Evolutionary conservation across 352 stramenopile species (phyloP).

Genomic region (Pythium chondricola): DNA sequence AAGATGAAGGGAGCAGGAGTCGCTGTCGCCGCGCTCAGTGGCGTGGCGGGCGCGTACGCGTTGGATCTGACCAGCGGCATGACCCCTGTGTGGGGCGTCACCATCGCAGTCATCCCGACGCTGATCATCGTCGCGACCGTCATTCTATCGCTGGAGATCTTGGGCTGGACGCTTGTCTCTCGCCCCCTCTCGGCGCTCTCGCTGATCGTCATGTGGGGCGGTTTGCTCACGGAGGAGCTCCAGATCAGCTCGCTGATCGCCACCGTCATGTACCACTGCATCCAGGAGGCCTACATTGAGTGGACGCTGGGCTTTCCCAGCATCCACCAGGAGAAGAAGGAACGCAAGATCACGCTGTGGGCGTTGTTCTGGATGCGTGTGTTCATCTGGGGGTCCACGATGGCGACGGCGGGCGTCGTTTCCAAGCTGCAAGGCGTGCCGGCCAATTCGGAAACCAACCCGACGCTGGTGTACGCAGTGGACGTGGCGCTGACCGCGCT

Average conservation of each 20-base stretch:
- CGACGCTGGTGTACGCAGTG: not conserved
- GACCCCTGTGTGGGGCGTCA: not conserved
- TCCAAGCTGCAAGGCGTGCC: not conserved
- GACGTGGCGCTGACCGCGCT: constrained; percentile 12
- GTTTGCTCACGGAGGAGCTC: constrained; percentile 23
- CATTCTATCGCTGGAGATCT: constrained; percentile 61
- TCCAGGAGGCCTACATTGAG: constrained; percentile 27
- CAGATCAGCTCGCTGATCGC: constrained; percentile 42
- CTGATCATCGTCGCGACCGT: constrained; percentile 40
- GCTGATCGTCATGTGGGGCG: constrained; percentile 33
- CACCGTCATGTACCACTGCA: constrained; percentile 35
- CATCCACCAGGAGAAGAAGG: constrained; percentile 23
- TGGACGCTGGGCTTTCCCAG: constrained; percentile 31
- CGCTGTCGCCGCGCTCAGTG: not conserved
- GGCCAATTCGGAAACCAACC: not conserved
- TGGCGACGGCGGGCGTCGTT: constrained; percentile 20
- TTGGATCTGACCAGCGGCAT: not conserved
- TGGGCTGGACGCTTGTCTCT: constrained; percentile 37
- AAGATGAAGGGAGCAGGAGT: not conserved
- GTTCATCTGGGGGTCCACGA: constrained; percentile 51
- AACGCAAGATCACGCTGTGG: constrained; percentile 37
- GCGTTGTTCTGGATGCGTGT: constrained; percentile 54
- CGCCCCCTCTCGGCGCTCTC: constrained; percentile 29
- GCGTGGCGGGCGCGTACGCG: not conserved
- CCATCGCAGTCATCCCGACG: constrained; percentile 24